phyloP scores from a whole-genome alignment of 148 eudicot species.

The Rhododendron williamsianum region DNA sequence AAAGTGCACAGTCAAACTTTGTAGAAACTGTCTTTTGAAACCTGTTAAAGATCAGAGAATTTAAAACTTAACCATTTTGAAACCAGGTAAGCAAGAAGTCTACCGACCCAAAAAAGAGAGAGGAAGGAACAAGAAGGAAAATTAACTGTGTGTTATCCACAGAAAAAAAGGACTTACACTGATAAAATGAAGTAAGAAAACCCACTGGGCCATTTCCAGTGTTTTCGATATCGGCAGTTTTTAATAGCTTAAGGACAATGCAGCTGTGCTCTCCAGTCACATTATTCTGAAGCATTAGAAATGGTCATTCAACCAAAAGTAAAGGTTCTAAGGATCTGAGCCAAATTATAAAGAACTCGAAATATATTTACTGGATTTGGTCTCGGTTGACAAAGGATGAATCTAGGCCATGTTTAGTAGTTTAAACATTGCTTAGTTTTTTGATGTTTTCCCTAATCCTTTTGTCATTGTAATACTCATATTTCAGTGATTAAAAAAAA shows the following conservation, averaged over 20 bases:
- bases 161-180: conserved; percentile 1
- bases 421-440: too few species aligned
- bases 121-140: background rate
- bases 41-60: conserved; percentile 1
- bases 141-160: background rate
- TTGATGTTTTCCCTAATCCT: too few species aligned
- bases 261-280: conserved; percentile 21
- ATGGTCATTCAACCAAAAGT: background rate
- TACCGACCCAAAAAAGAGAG: background rate
- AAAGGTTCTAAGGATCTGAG: background rate
- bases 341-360: background rate
- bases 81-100: background rate
- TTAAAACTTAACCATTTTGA: background rate
- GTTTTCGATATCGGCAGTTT: conserved; percentile 7
- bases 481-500: too few species aligned
- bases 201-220: conserved; percentile 2
- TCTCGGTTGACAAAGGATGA: too few species aligned
- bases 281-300: conserved; percentile 9
- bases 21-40: conserved; percentile 3
- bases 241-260: conserved; percentile 17
- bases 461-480: too few species aligned
- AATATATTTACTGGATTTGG: conserved; percentile 5
- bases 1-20: background rate
- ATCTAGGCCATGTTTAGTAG: too few species aligned
- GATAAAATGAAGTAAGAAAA: conserved; percentile 14